Percentiles rank a stretch among this genome's conserved stretches.
phyloP scores from a whole-genome alignment of 306 rosid genomes.

The Trifolium repens region DNA sequence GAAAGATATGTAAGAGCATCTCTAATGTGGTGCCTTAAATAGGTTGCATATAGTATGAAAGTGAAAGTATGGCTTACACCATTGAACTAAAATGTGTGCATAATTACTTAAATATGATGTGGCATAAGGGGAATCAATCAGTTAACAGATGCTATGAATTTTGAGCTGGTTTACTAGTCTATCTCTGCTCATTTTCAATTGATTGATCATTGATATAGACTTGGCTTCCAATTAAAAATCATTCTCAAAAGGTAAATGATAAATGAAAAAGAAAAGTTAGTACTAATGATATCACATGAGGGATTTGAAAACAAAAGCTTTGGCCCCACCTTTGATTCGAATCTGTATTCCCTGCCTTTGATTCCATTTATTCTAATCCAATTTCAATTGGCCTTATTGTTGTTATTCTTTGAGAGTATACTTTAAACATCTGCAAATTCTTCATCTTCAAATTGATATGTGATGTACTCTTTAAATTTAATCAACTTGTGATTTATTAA shows the following conservation, averaged over 20 bases:
- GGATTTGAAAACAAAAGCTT: neutral
- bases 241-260: neutral
- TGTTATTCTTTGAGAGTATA: neutral
- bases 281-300: neutral
- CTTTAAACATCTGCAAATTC: neutral
- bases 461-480: neutral
- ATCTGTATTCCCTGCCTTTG: neutral
- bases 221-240: neutral
- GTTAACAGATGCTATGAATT: too few relatives aligned
- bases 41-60: neutral
- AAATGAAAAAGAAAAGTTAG: neutral
- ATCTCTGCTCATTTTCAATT: too few relatives aligned
- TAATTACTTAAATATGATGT: too few relatives aligned
- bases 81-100: too few relatives aligned
- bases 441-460: neutral
- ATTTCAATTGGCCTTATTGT: neutral
- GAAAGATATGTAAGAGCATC: neutral
- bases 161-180: too few relatives aligned
- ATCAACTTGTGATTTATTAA: neutral
- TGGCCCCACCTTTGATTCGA: constrained; percentile 12
- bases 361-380: neutral
- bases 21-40: neutral
- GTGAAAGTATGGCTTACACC: too few relatives aligned
- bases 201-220: neutral
- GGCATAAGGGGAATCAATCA: too few relatives aligned